Evolutionary conservation across 306 rosid species (phyloP).

Genomic region (Luffa aegyptiaca): DNA sequence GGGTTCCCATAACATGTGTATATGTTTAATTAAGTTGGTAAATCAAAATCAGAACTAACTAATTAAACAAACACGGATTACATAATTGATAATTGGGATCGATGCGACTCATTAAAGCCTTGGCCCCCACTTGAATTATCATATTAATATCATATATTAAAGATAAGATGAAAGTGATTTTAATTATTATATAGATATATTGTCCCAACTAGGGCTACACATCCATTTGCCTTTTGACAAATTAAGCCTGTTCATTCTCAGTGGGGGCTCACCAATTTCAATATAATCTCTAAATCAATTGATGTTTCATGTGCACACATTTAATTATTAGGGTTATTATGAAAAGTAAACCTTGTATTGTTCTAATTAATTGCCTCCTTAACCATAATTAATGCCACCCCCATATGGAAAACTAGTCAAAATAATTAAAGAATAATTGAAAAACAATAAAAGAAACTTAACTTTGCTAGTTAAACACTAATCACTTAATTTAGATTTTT

Average conservation of each 20-base stretch:
- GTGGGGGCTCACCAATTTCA: not conserved
- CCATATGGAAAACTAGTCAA: not conserved
- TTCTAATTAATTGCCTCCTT: not conserved
- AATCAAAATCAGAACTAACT: not conserved
- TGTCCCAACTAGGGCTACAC: not conserved
- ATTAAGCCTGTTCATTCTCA: not conserved
- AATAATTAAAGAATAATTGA: not conserved
- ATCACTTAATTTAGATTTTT: too few relatives aligned
- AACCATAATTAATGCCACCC: not conserved
- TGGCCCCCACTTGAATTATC: not conserved
- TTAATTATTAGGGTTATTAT: not conserved
- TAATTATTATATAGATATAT: not conserved
- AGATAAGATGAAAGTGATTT: not conserved
- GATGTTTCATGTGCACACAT: not conserved
- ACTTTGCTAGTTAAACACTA: too few relatives aligned
- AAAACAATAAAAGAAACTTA: not conserved
- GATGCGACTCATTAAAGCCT: not conserved
- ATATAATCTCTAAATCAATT: not conserved
- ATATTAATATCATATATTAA: not conserved
- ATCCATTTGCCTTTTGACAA: constrained; percentile 3
- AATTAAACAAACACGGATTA: not conserved
- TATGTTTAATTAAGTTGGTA: not conserved
- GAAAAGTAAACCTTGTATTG: not conserved
- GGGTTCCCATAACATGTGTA: not conserved
- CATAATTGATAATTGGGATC: not conserved